Base-by-base conservation (phyloP, 345 rosid species). In the Salix caprea region DNA sequence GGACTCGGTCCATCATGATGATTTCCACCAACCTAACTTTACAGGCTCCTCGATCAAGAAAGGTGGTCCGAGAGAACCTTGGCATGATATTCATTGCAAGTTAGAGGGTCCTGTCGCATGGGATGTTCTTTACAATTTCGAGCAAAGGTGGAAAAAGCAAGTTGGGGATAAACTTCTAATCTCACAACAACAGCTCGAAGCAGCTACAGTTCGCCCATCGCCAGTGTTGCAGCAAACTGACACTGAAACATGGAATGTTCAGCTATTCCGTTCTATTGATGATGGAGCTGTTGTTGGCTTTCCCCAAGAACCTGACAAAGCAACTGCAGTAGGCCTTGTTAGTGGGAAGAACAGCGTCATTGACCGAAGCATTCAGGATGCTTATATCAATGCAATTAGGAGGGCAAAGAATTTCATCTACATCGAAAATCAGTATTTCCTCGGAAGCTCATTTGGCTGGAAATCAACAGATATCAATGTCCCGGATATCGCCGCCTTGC, bases 61-160 rank as follows among this genome's bases (percentile, higher is more conserved):
- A 67, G 98, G 98, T 1, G 98, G 98, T 77, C 98, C 98, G 0
- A 85, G 98, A 66, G 97, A 92, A 85, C 98, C 98, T 1, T 94
- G 98, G 98, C 98, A 94, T 48, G 98, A 94, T 78, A 85, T 92
- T 71, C 98, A 94, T 40, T 94, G 97, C 81, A 87, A 85, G 74
- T 79, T 94, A 5, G 97, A 94, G 76, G 98, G 98, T 65, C 93
- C 96, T 21, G 87, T 86, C 3, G 97, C 97, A 0, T 94, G 97
- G 97, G 98, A 94, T 80, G 92, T 92, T 32, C 82, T 94, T 68
- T 87, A 85, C 84, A 94, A 90, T 78, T 94, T 94, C 71, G 98
- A 94, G 84, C 98, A 94, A 62, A 84, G 98, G 78, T 94, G 98
- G 98, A 74, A 19, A 56, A 91, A 84, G 77, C 97, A 91, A 84